phyloP scores from a whole-genome alignment of 1,139 yeast genomes.

The Yamadazyma aaseri region DNA sequence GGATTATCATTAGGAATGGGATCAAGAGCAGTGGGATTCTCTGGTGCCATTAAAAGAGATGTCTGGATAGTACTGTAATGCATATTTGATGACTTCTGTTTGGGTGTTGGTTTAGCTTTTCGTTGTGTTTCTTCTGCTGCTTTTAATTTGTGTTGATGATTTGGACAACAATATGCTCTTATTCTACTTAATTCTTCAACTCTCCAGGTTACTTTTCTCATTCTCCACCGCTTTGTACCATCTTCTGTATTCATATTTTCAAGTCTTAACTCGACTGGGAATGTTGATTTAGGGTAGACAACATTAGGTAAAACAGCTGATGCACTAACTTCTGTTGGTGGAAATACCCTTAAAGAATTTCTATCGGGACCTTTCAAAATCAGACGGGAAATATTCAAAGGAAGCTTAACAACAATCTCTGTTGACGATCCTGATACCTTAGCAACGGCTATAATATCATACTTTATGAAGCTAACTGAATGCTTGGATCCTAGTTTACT shows the following conservation, averaged over 20 bases:
- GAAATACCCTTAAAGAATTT: conserved; percentile 86
- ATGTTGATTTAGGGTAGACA: conserved; percentile 80
- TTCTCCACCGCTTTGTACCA: conserved; percentile 77
- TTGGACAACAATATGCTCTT: conserved; percentile 54
- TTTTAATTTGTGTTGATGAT: conserved; percentile 51
- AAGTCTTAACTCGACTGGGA: conserved; percentile 77
- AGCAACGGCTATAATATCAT: conserved; percentile 69
- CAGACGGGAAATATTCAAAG: conserved; percentile 76
- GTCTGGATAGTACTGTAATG: conserved; percentile 46
- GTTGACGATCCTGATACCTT: conserved; percentile 20
- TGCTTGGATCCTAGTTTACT: conserved; percentile 56
- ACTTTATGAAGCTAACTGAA: conserved; percentile 58
- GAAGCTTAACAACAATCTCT: conserved; percentile 52
- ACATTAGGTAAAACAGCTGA: conserved; percentile 86
- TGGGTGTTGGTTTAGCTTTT: conserved; percentile 12
- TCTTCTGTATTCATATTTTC: conserved; percentile 65
- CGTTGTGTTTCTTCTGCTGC: conserved; percentile 47
- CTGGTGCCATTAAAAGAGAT: conserved; percentile 19
- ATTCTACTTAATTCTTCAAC: conserved; percentile 79
- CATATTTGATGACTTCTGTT: conserved; percentile 17
- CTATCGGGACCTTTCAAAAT: conserved; percentile 80
- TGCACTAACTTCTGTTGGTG: conserved; percentile 91
- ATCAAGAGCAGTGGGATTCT: conserved; percentile 7
- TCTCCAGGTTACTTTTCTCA: conserved; percentile 87
- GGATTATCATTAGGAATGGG: conserved; percentile 1